Percentiles rank a stretch among this genome's conserved stretches.
These are phyloP conservation scores for Lathyrus oleraceus DNA, from an alignment of 306 rosid genomes.

Conservation along the genomic window DNA sequence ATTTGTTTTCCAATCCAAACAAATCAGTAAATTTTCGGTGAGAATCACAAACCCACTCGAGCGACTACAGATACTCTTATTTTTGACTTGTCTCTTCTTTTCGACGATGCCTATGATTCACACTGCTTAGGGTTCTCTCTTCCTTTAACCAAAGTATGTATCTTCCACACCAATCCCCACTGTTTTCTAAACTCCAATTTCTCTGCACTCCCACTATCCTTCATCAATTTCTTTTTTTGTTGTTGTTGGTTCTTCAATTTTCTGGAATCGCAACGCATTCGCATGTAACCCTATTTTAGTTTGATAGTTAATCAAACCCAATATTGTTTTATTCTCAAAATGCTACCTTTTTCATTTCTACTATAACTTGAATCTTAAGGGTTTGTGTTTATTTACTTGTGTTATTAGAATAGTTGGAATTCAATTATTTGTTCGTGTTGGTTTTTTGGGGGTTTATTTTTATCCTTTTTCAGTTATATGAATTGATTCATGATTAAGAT, in stretches of 20 bases:
- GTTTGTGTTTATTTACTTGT: not conserved
- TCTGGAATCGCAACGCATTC: not conserved
- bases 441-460: slow-evolving; percentile 1
- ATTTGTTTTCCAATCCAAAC: too few relatives aligned
- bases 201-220: not conserved
- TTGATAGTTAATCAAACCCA: slow-evolving; percentile 3
- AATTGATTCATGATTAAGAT: not conserved
- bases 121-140: not conserved
- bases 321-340: not conserved
- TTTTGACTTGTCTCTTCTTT: not conserved
- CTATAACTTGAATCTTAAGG: not conserved
- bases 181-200: not conserved
- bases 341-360: slow-evolving; percentile 6
- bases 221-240: not conserved
- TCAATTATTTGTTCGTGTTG: not conserved
- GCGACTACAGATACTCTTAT: not conserved
- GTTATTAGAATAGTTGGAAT: slow-evolving; percentile 2
- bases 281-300: not conserved
- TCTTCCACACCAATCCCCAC: not conserved
- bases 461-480: not conserved
- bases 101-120: slow-evolving; percentile 9
- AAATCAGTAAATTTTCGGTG: too few relatives aligned
- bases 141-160: not conserved
- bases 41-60: too few relatives aligned
- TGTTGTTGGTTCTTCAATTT: not conserved